These are phyloP conservation scores for Pythium aristosporum DNA, from an alignment of 352 stramenopile species.

Conservation along the genomic window DNA sequence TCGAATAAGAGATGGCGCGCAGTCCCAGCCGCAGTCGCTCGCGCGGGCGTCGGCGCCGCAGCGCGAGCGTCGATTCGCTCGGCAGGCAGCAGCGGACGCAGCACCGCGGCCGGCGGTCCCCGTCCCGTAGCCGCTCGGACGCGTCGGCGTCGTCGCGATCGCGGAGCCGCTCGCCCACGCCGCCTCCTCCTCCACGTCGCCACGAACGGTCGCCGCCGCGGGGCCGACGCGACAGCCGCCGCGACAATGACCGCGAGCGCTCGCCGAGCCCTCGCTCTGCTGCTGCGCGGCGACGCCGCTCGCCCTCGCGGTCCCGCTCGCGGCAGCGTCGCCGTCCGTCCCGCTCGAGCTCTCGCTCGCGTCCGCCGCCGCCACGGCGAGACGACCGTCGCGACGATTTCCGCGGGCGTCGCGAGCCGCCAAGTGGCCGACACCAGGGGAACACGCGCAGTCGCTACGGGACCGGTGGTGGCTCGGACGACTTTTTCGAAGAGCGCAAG, in stretches of 20 bases:
- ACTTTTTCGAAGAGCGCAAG: conserved; percentile 77
- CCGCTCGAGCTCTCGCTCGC: conserved; percentile 19
- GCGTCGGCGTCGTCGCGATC: background rate
- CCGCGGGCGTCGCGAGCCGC: conserved; percentile 5
- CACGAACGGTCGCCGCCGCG: background rate
- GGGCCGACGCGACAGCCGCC: background rate
- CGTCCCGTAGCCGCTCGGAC: conserved; percentile 2
- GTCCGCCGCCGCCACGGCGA: conserved; percentile 7
- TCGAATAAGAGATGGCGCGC: background rate
- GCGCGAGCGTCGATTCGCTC: conserved; percentile 30
- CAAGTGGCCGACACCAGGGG: conserved; percentile 10
- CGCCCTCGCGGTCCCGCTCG: conserved; percentile 9
- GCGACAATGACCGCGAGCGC: background rate
- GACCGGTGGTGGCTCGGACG: conserved; percentile 49
- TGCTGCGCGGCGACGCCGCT: background rate
- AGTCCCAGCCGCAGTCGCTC: conserved; percentile 25
- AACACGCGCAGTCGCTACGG: conserved; percentile 27
- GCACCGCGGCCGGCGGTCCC: background rate
- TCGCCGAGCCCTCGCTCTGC: background rate
- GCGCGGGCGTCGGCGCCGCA: conserved; percentile 14
- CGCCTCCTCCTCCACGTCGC: conserved; percentile 3
- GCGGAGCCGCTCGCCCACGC: conserved; percentile 10
- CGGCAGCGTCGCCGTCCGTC: conserved; percentile 3
- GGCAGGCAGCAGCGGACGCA: conserved; percentile 3
- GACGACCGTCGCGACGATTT: conserved; percentile 10